Evolutionary conservation across 169 alveolate species (phyloP), one percentile per base, ranked within the genome.

Genomic region (Cryptosporidium sp.): DNA sequence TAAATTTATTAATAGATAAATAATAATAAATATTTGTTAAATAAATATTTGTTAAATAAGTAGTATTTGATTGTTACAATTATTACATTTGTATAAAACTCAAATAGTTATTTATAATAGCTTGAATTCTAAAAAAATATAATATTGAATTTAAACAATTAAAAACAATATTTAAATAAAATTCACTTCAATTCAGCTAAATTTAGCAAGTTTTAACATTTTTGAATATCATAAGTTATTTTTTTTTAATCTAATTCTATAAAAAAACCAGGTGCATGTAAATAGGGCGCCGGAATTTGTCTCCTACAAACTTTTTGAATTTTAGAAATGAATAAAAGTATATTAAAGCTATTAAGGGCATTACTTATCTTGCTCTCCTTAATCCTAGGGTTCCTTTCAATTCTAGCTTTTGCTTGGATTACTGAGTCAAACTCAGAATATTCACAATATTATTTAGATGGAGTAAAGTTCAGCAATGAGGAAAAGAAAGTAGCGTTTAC

Each of bases 371-470:
- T 80, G 26, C 29, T 61, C 8, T 62, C 89, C 12, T 60, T 65
- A 18, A n/a, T 65, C 45, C 89, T 80, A 33, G 89, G 80, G 4
- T 42, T 80, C 44, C 65, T 80, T 42, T n/a, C 69, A 18, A 26
- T 45, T 1, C 26, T 80, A 0, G 52, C 35, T 14, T 62, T 80
- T 42, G 56, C 23, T 31, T 80, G 89, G 89, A 70, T 80, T n/a
- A 23, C 37, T 42, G 89, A 80, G 39, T 21, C 26, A 6, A 21
- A 26, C 60, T 61, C 68, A 5, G 58, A 67, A 21, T 60, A 65
- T n/a, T 80, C 89, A 80, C 53, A 45, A 0, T 80, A 61, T 62
- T 80, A 45, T 80, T 42, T 80, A 37, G 75, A 80, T 65, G 89
- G 89, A 31, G 68, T 80, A 14, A 80, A 61, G 44, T 80, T 80